A percentile compares a stretch with the other conserved stretches of the same genome.
phyloP scores from a whole-genome alignment of 2,329 filamentous ascomycete genomes.

The Aspergillus tamarii region DNA sequence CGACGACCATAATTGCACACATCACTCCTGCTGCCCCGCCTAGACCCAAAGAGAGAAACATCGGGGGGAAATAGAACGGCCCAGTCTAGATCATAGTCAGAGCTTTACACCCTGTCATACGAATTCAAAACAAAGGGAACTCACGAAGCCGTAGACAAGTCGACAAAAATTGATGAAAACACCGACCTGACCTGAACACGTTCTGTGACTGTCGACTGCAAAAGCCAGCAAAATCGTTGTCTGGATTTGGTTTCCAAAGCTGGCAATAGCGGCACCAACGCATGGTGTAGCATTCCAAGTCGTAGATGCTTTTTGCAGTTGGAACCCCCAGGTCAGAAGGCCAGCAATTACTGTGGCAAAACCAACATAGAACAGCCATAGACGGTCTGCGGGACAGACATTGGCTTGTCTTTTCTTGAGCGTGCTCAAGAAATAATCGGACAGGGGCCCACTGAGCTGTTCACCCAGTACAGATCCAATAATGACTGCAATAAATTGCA shows the following conservation, averaged over 20 bases:
- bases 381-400: constrained; percentile 53
- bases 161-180: constrained; percentile 63
- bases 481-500: constrained; percentile 61
- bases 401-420: constrained; percentile 26
- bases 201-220: constrained; percentile 60
- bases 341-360: constrained; percentile 57
- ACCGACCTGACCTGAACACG: constrained; percentile 58
- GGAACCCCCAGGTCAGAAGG: constrained; percentile 58
- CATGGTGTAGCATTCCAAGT: constrained; percentile 62
- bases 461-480: constrained; percentile 62
- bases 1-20: background rate
- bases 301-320: constrained; percentile 47
- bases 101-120: background rate
- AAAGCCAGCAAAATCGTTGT: constrained; percentile 65
- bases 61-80: background rate
- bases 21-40: background rate
- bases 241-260: constrained; percentile 62
- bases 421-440: constrained; percentile 56
- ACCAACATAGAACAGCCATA: constrained; percentile 62
- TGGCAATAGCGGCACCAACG: constrained; percentile 57
- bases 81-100: background rate
- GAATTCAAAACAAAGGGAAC: constrained; percentile 17
- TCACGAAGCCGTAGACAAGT: constrained; percentile 58
- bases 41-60: background rate
- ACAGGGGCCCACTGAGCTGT: constrained; percentile 58